Base-by-base conservation (phyloP, 2,329 filamentous ascomycete genomes). In the Pyrenochaeta sp. region DNA sequence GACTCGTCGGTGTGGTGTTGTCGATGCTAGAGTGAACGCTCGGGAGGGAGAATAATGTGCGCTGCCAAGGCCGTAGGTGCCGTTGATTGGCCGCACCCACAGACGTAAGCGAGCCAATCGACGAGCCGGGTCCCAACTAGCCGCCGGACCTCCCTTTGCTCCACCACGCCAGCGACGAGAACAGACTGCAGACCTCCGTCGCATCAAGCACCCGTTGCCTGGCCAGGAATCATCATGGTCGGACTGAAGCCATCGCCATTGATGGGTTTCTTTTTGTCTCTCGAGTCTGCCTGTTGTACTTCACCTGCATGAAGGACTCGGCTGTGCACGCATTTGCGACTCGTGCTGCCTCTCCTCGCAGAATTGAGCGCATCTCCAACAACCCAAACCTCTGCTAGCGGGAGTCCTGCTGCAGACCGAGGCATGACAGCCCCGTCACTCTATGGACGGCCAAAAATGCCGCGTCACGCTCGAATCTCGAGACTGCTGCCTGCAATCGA, bases 1-100 rank as follows among this genome's bases (percentile, higher is more conserved):
- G 48, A 53, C 58, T 66, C 60, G 61, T 65, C 56, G 58, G 50
- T 62, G 58, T 68, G 61, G 53, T 63, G 61, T 66, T 68, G 64
- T 60, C 62, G 60, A 55, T 58, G 58, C 48, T 58, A 43, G 53
- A 48, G 44, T 44, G 50, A 51, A 41, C n/a, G 21, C 41, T 43
- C 41, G 20, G 47, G 42, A 48, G 45, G 50, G 58, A 48, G 51
- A 46, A 57, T 57, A n/a, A n/a, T n/a, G n/a, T n/a, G n/a, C n/a
- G n/a, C n/a, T n/a, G n/a, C n/a, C n/a, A n/a, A n/a, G n/a, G n/a
- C n/a, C n/a, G n/a, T n/a, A n/a, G n/a, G n/a, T n/a, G n/a, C n/a
- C n/a, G n/a, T n/a, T n/a, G n/a, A n/a, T n/a, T n/a, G n/a, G n/a
- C n/a, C n/a, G n/a, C n/a, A n/a, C n/a, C n/a, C n/a, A n/a, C n/a